Conservation (phyloP, 306 rosid species). For the Prosopis cineraria region DNA sequence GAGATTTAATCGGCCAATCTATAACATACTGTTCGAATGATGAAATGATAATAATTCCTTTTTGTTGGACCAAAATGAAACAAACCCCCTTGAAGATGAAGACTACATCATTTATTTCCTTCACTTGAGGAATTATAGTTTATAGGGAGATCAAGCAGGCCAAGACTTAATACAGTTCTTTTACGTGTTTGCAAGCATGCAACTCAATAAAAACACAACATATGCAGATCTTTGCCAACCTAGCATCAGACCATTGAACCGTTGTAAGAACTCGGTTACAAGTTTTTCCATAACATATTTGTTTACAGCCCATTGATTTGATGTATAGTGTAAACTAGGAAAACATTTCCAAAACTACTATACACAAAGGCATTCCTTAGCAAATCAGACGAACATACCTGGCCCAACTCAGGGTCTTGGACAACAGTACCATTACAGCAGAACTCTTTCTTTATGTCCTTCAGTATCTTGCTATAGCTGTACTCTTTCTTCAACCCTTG, state of each 20-base stretch:
- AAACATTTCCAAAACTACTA: neutral
- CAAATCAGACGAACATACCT: neutral
- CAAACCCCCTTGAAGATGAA: neutral
- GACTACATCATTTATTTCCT: neutral
- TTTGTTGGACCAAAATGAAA: neutral
- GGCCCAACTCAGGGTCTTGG: slow-evolving; percentile 16
- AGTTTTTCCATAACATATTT: neutral
- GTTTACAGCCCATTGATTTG: neutral
- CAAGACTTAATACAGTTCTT: neutral
- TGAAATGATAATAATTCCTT: slow-evolving; percentile 15
- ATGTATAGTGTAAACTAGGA: neutral
- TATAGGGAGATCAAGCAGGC: neutral
- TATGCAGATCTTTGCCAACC: neutral
- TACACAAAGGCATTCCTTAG: neutral
- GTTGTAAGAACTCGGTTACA: neutral
- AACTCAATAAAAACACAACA: slow-evolving; percentile 3
- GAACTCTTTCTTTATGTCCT: slow-evolving; percentile 20
- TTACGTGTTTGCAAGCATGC: neutral
- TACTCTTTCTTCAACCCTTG: slow-evolving; percentile 25
- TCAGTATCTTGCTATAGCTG: slow-evolving; percentile 18
- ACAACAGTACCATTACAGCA: slow-evolving; percentile 23
- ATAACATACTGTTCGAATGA: too few species aligned
- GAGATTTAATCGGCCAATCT: neutral
- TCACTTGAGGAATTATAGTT: neutral
- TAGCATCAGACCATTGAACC: neutral